phyloP scores from a whole-genome alignment of 1,284 basidiomycete species.

The Ganoderma boninense region DNA sequence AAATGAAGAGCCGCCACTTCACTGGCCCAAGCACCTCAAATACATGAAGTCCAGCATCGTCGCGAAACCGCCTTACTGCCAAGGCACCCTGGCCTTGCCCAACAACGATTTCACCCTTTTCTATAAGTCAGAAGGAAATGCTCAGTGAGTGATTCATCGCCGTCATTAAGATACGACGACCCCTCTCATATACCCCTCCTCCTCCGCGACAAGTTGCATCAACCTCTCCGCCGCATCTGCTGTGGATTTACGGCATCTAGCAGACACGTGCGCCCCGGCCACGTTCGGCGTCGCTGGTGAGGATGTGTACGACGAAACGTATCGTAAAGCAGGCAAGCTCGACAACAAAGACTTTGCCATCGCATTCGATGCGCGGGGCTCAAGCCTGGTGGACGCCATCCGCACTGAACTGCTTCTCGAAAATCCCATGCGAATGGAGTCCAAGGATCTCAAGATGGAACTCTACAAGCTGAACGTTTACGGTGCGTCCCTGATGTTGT shows the following conservation, averaged over 20 bases:
- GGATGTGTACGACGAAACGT: slow-evolving; percentile 37
- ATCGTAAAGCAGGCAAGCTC: slow-evolving; percentile 39
- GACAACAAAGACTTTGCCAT: slow-evolving; percentile 37
- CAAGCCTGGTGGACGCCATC: slow-evolving; percentile 37
- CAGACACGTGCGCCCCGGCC: slow-evolving; percentile 32
- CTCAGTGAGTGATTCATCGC: slow-evolving; percentile 13
- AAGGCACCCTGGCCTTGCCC: slow-evolving; percentile 20
- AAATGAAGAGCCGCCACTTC: not conserved
- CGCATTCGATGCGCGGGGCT: slow-evolving; percentile 37
- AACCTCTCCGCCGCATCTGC: slow-evolving; percentile 16
- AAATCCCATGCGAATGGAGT: slow-evolving; percentile 12
- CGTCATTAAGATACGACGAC: not conserved
- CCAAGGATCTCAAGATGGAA: slow-evolving; percentile 33
- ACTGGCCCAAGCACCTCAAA: not conserved
- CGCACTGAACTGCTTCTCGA: slow-evolving; percentile 34
- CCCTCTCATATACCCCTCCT: not conserved
- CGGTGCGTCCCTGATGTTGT: not conserved
- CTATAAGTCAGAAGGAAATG: slow-evolving; percentile 25
- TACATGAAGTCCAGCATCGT: slow-evolving; percentile 1
- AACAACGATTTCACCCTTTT: slow-evolving; percentile 23
- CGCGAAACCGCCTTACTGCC: slow-evolving; percentile 23
- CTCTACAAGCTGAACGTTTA: slow-evolving; percentile 36
- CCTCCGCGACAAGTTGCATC: slow-evolving; percentile 5
- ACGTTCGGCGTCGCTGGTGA: slow-evolving; percentile 33
- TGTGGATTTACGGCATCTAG: slow-evolving; percentile 25